phyloP scores from a whole-genome alignment of 164 flowering plant genomes.

The Macadamia integrifolia region DNA sequence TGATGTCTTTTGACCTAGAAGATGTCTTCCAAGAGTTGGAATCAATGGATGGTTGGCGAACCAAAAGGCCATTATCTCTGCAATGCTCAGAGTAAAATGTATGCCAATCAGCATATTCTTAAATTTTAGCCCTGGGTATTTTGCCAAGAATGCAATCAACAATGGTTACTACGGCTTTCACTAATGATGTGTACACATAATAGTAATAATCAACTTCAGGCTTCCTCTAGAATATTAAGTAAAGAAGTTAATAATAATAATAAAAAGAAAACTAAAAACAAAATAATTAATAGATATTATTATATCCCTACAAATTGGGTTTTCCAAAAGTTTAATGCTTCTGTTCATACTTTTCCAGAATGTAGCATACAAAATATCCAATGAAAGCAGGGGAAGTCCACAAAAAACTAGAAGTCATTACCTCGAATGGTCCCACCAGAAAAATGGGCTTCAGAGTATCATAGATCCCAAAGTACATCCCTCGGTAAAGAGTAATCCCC shows the following conservation, averaged over 20 bases:
- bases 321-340: no score
- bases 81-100: neutral
- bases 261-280: no score
- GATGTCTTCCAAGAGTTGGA: neutral
- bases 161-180: neutral
- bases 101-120: neutral
- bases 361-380: no score
- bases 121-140: no score
- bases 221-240: neutral
- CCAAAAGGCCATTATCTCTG: neutral
- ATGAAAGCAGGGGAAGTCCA: neutral
- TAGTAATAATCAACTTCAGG: neutral
- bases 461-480: conserved; percentile 93
- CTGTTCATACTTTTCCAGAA: no score
- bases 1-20: no score
- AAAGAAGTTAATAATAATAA: neutral
- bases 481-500: conserved; percentile 90
- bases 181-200: neutral
- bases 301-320: no score
- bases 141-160: neutral
- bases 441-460: conserved; percentile 88
- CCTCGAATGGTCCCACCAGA: conserved; percentile 86
- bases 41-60: neutral
- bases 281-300: no score
- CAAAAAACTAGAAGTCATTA: conserved; percentile 15